Base-by-base conservation (phyloP, 129 eudicot genomes). In the Arctium minus region DNA sequence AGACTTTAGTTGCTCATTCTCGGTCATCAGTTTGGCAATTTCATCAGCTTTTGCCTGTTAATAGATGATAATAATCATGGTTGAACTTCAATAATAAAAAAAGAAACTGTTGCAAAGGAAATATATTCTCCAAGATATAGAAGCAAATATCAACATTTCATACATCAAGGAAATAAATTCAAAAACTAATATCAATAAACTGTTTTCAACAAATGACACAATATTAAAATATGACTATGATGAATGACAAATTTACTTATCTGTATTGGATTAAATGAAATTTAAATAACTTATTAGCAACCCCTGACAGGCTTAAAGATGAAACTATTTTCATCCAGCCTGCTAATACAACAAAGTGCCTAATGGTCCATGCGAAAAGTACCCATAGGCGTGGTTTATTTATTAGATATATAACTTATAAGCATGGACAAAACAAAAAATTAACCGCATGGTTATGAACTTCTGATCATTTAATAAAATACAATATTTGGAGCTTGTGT, bases 1-100 rank as follows among this genome's bases (percentile, higher is more conserved):
- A 72, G 89, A 83, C 88, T 94, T 92, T 71, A 94, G 90, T 74
- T 89, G 97, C 90, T 94, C 98, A 81, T 94, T 94, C 80, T 92
- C 98, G 44, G 86, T 89, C 98, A 90, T 88, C 84, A 94, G 73
- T 77, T 85, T 92, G 74, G 96, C 94, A 87, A 94, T 92, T 87
- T 94, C 98, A 87, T 94, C 97, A 33, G 98, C 98, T 85, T 94
- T 94, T 83, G 97, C 91, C 98, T 94, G 90, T 79, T 40, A 22
- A 38, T 37, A 88, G 73, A 71, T 13, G 56, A 44, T 77, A 6
- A 71, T 10, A 46, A 46, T 9, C 9, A 46, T 44, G 8, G 8
- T 53, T 62, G 1, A 65, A 39, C 5, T 29, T 42, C 13, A 62
- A 38, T 38, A 39, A 71, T 13, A 56, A 8, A 12, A 18, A 15